Conservation (phyloP, 805 yeast species). For the Scheffersomyces stipitis region DNA sequence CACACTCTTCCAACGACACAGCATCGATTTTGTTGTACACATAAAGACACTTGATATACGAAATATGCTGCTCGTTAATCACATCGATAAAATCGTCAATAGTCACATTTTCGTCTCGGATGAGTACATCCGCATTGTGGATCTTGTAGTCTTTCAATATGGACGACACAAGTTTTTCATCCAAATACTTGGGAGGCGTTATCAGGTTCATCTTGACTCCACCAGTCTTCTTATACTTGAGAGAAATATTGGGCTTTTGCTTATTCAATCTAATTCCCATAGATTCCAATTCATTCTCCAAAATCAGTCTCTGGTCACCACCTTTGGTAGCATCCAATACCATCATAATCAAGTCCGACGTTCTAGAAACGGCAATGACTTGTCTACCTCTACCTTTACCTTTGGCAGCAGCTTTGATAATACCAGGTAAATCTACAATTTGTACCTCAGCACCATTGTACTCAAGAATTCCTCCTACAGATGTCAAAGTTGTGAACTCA, state of each 20-base stretch:
- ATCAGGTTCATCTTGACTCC: constrained; percentile 84
- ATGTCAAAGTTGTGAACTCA: constrained; percentile 93
- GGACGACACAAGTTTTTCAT: constrained; percentile 75
- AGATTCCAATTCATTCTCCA: constrained; percentile 87
- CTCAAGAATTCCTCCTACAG: constrained; percentile 94
- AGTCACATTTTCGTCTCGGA: constrained; percentile 85
- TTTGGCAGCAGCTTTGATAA: constrained; percentile 92
- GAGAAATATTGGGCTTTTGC: constrained; percentile 70
- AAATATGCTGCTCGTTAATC: constrained; percentile 82
- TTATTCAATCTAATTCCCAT: constrained; percentile 92
- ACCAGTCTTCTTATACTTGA: constrained; percentile 81
- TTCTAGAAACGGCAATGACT: constrained; percentile 93
- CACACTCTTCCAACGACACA: constrained; percentile 91
- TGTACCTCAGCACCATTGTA: constrained; percentile 97
- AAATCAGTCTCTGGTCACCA: constrained; percentile 79
- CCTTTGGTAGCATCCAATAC: constrained; percentile 95
- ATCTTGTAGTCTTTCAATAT: constrained; percentile 83
- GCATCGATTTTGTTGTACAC: constrained; percentile 96
- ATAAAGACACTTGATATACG: constrained; percentile 87
- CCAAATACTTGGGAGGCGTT: constrained; percentile 77
- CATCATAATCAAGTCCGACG: constrained; percentile 91
- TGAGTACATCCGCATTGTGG: constrained; percentile 90
- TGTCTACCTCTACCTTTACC: constrained; percentile 98
- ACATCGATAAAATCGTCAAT: constrained; percentile 91
- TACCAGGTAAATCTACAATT: constrained; percentile 96